These are phyloP conservation scores for Wickerhamomyces silvicola DNA, from an alignment of 805 yeast genomes.

Conservation along the genomic window DNA sequence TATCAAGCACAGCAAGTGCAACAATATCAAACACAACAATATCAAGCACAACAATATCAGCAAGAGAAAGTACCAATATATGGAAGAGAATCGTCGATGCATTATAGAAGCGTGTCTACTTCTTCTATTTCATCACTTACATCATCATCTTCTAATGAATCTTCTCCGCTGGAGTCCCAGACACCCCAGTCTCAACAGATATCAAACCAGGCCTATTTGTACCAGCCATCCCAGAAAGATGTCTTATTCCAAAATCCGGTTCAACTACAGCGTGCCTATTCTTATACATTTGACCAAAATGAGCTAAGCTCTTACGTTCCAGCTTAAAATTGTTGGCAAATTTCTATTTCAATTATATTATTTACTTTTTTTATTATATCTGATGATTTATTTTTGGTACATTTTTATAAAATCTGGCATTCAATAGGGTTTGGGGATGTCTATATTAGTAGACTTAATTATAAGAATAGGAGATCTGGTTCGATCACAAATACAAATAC, in stretches of 20 bases:
- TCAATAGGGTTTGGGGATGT: too few species aligned
- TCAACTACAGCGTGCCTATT: constrained; percentile 1
- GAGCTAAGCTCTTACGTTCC: constrained; percentile 3
- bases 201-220: not conserved
- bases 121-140: constrained; percentile 9
- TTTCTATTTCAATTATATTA: too few species aligned
- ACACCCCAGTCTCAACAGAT: not conserved
- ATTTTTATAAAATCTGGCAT: too few species aligned
- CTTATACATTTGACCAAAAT: constrained; percentile 1
- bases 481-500: too few species aligned
- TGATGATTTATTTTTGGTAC: too few species aligned
- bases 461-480: too few species aligned
- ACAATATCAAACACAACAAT: constrained; percentile 3
- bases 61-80: constrained; percentile 2
- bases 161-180: constrained; percentile 1
- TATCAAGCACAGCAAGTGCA: constrained; percentile 1
- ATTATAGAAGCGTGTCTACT: constrained; percentile 8
- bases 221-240: not conserved
- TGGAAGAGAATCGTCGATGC: too few species aligned
- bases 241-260: not conserved
- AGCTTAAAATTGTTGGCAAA: not conserved
- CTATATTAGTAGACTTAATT: too few species aligned
- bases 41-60: constrained; percentile 1
- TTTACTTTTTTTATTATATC: too few species aligned
- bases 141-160: constrained; percentile 4